phyloP scores from a whole-genome alignment of 2,329 filamentous ascomycete species.

The Stagonosporopsis rhizophila region DNA sequence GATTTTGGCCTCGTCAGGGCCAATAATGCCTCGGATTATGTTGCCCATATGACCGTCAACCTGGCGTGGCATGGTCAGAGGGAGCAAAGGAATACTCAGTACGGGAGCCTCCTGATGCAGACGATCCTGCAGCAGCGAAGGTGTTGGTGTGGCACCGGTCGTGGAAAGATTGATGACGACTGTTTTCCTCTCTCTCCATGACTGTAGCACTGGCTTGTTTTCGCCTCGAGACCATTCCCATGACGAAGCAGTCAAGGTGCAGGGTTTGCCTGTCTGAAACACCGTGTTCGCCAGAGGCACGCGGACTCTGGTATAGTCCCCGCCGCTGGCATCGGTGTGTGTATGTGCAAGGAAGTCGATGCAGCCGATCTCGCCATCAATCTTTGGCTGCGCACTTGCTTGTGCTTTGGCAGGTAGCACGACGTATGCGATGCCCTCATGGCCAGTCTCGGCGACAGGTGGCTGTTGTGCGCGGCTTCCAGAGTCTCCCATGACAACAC shows the following conservation, averaged over 20 bases:
- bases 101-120: constrained; percentile 20
- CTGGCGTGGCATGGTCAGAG: constrained; percentile 67
- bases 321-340: not conserved
- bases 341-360: constrained; percentile 35
- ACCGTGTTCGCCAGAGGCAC: constrained; percentile 79
- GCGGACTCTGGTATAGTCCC: constrained; percentile 47
- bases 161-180: constrained; percentile 6
- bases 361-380: constrained; percentile 3
- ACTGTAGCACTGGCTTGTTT: not conserved
- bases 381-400: not conserved
- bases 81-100: constrained; percentile 61
- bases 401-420: constrained; percentile 19
- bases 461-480: constrained; percentile 1
- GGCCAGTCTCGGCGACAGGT: constrained; percentile 32
- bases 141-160: not conserved
- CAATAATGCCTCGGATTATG: constrained; percentile 71
- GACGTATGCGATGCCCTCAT: constrained; percentile 46
- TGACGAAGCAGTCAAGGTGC: constrained; percentile 34
- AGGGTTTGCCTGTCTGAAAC: constrained; percentile 70
- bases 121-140: not conserved
- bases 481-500: not conserved
- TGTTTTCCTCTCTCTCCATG: not conserved
- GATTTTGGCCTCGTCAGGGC: constrained; percentile 51
- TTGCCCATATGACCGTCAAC: constrained; percentile 77
- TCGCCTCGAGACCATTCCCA: constrained; percentile 28